Base-by-base conservation (phyloP, 257 asterid genomes). In the Perilla frutescens region DNA sequence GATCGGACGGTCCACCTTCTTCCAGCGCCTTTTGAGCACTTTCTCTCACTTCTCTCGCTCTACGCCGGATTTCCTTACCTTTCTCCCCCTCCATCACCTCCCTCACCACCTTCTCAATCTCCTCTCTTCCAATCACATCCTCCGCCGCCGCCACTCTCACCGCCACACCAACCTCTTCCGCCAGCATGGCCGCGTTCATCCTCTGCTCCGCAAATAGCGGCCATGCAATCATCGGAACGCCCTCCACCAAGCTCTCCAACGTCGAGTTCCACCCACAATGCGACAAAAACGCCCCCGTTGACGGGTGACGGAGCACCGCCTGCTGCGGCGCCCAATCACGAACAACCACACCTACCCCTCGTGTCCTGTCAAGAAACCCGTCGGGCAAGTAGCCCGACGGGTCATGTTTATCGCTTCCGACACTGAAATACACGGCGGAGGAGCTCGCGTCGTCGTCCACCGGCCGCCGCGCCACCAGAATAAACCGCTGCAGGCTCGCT, bases 241-340 rank as follows among this genome's bases (percentile, higher is more conserved):
- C 88, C 0, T 79, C 69, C 2, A 20, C 66, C 3, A 87, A 0
- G n/a, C 89, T 79, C 68, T 87, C 89, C 59, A 87, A n/a, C 1
- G 51, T 44, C 0, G 89, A 87, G 40, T 87, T 87, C 91, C 89
- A 87, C 6, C 89, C 91, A 11, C 89, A 84, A 1, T 87, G 91
- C 0, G 89, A 71, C 9, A 84, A 0, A 6, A 87, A 84, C 0
- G 70, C 85, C 6, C 88, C 83, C 0, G 77, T 76, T 0, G n/a
- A n/a, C n/a, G n/a, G n/a, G n/a, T n/a, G n/a, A n/a, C n/a, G n/a
- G n/a, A n/a, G n/a, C n/a, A n/a, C n/a, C n/a, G n/a, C n/a, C n/a
- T n/a, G n/a, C n/a, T n/a, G n/a, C n/a, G n/a, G n/a, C n/a, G n/a
- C n/a, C n/a, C n/a, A n/a, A n/a, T n/a, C n/a, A n/a, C n/a, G n/a